Percentiles rank a stretch among this genome's conserved stretches.
These are phyloP conservation scores for Fusarium secorum DNA, from an alignment of 2,329 filamentous ascomycete species.

Conservation along the genomic window DNA sequence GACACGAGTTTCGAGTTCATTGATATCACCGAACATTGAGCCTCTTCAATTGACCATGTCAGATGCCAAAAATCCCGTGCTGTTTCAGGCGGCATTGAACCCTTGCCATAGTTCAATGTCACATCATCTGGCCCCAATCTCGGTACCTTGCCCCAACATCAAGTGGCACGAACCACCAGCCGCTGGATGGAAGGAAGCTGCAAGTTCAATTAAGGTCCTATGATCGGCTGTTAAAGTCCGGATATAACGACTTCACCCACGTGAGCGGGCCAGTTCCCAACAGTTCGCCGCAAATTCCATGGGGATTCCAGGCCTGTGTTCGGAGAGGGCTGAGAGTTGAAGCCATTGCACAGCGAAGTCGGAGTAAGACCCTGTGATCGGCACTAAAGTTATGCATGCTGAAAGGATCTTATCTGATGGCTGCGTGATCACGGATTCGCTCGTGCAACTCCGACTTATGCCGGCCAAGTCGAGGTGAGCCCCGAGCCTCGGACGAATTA, in stretches of 20 bases:
- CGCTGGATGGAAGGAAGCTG: neutral
- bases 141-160: neutral
- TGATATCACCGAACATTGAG: neutral
- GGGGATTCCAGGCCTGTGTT: neutral
- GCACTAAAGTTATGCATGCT: conserved; percentile 14
- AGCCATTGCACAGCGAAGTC: conserved; percentile 35
- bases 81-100: neutral
- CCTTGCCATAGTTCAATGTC: neutral
- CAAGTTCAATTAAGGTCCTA: conserved; percentile 11
- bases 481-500: conserved; percentile 10
- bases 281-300: neutral
- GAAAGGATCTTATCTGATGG: conserved; percentile 23
- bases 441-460: conserved; percentile 34
- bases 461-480: conserved; percentile 24
- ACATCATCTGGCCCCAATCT: conserved; percentile 15
- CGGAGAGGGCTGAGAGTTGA: conserved; percentile 13
- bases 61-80: neutral
- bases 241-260: conserved; percentile 1
- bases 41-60: neutral
- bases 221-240: conserved; percentile 28
- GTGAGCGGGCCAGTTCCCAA: neutral
- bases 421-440: conserved; percentile 18
- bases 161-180: conserved; percentile 5
- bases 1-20: neutral
- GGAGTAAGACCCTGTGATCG: conserved; percentile 31